phyloP scores from a whole-genome alignment of 208 protist species.

The Endotrypanum monterogeii region DNA sequence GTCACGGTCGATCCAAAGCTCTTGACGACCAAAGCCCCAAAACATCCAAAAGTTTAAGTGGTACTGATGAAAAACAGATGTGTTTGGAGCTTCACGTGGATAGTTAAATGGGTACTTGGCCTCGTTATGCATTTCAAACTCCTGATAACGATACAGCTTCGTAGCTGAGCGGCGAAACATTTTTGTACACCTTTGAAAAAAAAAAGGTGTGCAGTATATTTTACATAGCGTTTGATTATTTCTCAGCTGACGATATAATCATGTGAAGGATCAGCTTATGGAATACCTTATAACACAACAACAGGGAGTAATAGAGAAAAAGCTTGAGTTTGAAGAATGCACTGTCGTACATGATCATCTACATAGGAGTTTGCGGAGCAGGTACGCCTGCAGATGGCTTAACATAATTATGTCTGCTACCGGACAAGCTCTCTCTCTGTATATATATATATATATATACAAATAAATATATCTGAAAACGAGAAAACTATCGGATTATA shows the following conservation, averaged over 20 bases:
- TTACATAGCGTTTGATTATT: not conserved
- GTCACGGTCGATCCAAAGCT: slow-evolving; percentile 86
- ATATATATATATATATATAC: too few relatives aligned
- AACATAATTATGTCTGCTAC: not conserved
- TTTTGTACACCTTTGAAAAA: slow-evolving; percentile 16
- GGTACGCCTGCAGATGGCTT: not conserved
- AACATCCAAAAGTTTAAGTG: slow-evolving; percentile 91
- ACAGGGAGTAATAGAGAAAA: not conserved
- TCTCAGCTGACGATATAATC: not conserved
- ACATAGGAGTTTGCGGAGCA: not conserved
- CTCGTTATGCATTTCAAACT: slow-evolving; percentile 88
- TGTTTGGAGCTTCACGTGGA: slow-evolving; percentile 85
- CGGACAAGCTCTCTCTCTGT: not conserved
- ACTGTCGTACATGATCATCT: not conserved
- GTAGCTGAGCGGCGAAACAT: slow-evolving; percentile 59
- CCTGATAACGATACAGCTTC: slow-evolving; percentile 80
- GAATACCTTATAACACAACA: slow-evolving; percentile 13
- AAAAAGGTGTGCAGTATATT: not conserved
- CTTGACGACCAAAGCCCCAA: slow-evolving; percentile 84
- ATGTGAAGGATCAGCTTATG: not conserved
- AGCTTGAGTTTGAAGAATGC: not conserved
- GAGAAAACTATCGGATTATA: too few relatives aligned
- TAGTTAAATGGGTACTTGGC: slow-evolving; percentile 90
- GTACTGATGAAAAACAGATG: slow-evolving; percentile 85
- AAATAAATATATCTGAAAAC: not conserved